Evolutionary conservation across 1,139 yeast genomes (phyloP), one percentile per base, ranked within the genome.

Genomic region (Candida tetrigidarum): DNA sequence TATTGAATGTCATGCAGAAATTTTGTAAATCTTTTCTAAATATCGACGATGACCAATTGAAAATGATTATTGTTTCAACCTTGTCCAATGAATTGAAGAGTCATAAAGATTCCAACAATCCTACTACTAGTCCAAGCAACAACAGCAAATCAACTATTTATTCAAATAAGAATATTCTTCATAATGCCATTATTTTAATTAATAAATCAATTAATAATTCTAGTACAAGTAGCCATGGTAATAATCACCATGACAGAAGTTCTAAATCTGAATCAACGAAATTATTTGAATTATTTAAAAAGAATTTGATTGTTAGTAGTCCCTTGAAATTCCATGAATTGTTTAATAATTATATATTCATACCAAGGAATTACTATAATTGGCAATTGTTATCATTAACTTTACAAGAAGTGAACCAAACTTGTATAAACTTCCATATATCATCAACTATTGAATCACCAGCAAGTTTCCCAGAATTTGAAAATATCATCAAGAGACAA

Each of bases 321-420:
- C 80, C 81, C 0, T 54, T 65, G 20, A 72, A 71, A 44, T 74
- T 72, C 49, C 75, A 72, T 36, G 79, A 75, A 48, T 59, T 76
- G 42, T 59, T 76, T 28, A 67, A 69, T 43, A 67, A 65, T 48
- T 75, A 75, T 49, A 57, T 74, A 12, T 70, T 74, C 47, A 57
- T 70, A 12, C 79, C 80, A 2, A 49, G 59, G 1, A 55, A 63
- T 22, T 61, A 59, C 22, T 64, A 62, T 45, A 71, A 75, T 45
- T 75, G 80, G 78, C 60, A 64, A 14, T 57, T 77, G 18, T 58
- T 78, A 30, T 53, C 59, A 16, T 57, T 74, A 15, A 66, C 79
- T 0, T 53, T 76, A 28, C 68, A 70, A 45, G 81, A 77, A 48
- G 63, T 65, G 51, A 63, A 70, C 38, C 51, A 52, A 32, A 54